Base-by-base conservation (phyloP, 2,329 filamentous ascomycete genomes). In the Sordariomycetes sp. region DNA sequence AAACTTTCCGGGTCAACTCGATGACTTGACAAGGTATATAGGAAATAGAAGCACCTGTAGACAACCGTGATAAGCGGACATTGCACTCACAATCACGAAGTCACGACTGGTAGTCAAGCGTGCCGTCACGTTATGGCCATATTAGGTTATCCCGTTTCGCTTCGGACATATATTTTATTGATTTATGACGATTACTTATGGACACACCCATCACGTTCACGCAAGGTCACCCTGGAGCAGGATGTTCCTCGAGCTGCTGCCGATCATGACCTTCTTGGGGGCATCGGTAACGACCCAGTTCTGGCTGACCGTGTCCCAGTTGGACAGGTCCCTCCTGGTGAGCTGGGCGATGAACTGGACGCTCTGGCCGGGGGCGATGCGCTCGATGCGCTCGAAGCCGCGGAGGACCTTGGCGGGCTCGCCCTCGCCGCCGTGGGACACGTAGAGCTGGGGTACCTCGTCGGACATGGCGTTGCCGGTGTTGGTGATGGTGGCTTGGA, bases 261-360 rank as follows among this genome's bases (percentile, higher is more conserved):
- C 72, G 7, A 77, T 68, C 40, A 54, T 72, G 10, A 72, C 64
- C 35, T 54, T 73, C 64, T 77, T 77, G 37, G 63, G 49, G 30
- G 58, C 48, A 14, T 59, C 45, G 8, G 60, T 66, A n/a, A 76
- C 47, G 30, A 86, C 72, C 88, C 90, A 96, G 64, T 95, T 80
- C 67, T 95, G 88, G n/a, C 61, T 54, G 2, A 51, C 67, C 1
- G 73, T 64, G 45, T 94, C 85, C 88, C 90, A 95, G 63, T 87
- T 92, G 53, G 81, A 86, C 36, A 95, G 46, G 50, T 95, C 90
- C 37, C 86, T 77, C 25, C 88, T 72, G 6, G 79, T 87, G 36
- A 95, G 58, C 12, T 78, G 70, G 1, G 75, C 78, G 1, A 57
- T 66, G 64, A 92, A 93, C 3, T 68, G 73, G 4, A 63, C 67